phyloP scores from a whole-genome alignment of 352 stramenopile genomes.

The Phytophthora litchii region DNA sequence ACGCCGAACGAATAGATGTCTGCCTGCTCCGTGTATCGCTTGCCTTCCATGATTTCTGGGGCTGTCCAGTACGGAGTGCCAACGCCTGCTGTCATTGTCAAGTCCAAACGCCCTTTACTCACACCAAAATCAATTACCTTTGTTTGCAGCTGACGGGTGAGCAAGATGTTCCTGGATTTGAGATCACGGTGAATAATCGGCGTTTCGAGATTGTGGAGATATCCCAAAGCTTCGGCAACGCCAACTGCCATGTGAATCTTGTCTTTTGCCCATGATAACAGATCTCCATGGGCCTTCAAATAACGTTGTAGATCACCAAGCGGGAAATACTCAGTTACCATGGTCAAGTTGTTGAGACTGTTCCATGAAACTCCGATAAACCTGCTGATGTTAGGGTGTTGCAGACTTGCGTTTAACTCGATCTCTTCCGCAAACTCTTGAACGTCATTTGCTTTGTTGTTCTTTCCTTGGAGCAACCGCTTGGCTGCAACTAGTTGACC shows the following conservation, averaged over 20 bases:
- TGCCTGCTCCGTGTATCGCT: conserved; percentile 51
- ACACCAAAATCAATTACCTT: conserved; percentile 41
- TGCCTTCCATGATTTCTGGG: conserved; percentile 25
- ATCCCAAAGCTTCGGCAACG: conserved; percentile 37
- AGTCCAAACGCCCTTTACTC: conserved; percentile 1
- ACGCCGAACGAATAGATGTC: conserved; percentile 70
- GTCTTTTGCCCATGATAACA: conserved; percentile 31
- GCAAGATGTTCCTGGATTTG: conserved; percentile 44
- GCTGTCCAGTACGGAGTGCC: neutral
- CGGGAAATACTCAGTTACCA: conserved; percentile 47
- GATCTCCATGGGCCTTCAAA: conserved; percentile 19
- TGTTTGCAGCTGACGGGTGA: conserved; percentile 31
- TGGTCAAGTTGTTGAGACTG: conserved; percentile 46
- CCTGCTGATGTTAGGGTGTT: conserved; percentile 34
- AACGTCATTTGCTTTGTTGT: conserved; percentile 30
- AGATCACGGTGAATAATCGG: conserved; percentile 51
- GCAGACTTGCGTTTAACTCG: conserved; percentile 33
- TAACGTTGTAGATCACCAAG: conserved; percentile 39
- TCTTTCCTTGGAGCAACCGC: conserved; percentile 32
- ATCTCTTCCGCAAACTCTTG: conserved; percentile 44
- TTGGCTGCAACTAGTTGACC: conserved; percentile 44
- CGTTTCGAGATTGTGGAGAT: conserved; percentile 36
- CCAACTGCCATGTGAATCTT: conserved; percentile 35
- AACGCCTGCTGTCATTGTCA: conserved; percentile 35
- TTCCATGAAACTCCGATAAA: conserved; percentile 48